These are phyloP conservation scores for Hypomontagnella monticulosa DNA, from an alignment of 495 filamentous ascomycete genomes.

Conservation along the genomic window DNA sequence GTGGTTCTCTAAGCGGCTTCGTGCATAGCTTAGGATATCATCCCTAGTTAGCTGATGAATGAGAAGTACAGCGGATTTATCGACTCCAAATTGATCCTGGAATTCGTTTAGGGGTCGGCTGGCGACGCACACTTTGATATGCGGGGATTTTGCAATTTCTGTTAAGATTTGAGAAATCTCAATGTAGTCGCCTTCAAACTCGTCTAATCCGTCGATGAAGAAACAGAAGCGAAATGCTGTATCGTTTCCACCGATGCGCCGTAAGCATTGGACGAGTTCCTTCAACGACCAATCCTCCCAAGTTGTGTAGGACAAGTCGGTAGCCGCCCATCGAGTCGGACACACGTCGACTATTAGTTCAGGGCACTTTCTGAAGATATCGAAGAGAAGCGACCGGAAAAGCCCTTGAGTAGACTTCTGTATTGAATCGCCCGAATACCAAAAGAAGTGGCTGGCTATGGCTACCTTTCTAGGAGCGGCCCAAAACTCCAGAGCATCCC, in stretches of 20 bases:
- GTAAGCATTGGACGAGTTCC: constrained; percentile 5
- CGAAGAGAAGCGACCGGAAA: constrained; percentile 50
- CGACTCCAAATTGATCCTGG: constrained; percentile 47
- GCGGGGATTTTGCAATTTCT: constrained; percentile 1
- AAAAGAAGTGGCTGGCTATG: constrained; percentile 48
- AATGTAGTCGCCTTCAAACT: constrained; percentile 25
- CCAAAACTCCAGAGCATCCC: constrained; percentile 34
- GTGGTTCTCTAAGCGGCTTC: constrained; percentile 11
- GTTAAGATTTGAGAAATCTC: constrained; percentile 16
- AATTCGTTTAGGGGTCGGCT: constrained; percentile 61
- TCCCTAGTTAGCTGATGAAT: constrained; percentile 14
- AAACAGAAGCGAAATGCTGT: constrained; percentile 35
- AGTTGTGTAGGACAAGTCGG: not conserved
- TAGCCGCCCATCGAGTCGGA: constrained; percentile 14
- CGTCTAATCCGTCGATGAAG: constrained; percentile 48
- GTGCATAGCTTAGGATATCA: constrained; percentile 7
- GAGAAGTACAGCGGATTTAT: not conserved
- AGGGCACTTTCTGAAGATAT: constrained; percentile 47
- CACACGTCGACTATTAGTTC: constrained; percentile 25
- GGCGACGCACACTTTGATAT: constrained; percentile 60
- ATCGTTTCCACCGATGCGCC: not conserved
- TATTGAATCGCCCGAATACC: constrained; percentile 45
- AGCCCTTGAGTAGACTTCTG: constrained; percentile 55
- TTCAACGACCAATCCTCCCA: not conserved
- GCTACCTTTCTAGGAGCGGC: not conserved